A percentile compares a stretch with the other conserved stretches of the same genome.
Evolutionary conservation across 2,329 filamentous ascomycete genomes (phyloP).

Genomic region (Tolypocladium album): DNA sequence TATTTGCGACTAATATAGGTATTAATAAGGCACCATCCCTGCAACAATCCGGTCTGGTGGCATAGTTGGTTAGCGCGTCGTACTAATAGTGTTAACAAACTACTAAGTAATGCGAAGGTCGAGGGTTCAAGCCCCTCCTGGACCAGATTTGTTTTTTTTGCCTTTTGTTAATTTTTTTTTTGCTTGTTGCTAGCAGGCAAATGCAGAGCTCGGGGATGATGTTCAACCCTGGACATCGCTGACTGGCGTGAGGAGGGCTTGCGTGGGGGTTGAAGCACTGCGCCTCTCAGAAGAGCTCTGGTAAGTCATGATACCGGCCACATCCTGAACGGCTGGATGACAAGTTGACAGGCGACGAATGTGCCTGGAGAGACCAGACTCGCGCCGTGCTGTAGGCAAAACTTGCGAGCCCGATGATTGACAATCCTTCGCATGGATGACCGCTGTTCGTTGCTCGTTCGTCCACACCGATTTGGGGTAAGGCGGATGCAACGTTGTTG

Average conservation of each 20-base stretch:
- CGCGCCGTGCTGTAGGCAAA: background rate
- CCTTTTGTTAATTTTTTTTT: background rate
- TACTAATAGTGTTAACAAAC: background rate
- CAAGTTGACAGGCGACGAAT: background rate
- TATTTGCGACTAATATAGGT: background rate
- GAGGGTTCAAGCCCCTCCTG: background rate
- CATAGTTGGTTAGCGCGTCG: conserved; percentile 1
- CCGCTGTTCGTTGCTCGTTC: background rate
- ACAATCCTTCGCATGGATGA: background rate
- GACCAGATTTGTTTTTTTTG: background rate
- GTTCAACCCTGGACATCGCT: no score
- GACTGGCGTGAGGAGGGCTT: no score
- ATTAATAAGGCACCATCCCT: background rate
- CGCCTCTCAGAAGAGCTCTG: background rate
- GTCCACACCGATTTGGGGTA: background rate
- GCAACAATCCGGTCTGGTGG: background rate
- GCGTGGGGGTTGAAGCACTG: background rate
- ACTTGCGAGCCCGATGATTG: background rate
- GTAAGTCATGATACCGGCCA: background rate
- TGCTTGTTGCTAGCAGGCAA: no score
- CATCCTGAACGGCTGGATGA: no score
- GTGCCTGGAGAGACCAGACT: background rate
- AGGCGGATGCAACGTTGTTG: background rate
- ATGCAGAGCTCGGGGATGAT: no score
- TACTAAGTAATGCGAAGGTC: conserved; percentile 1